phyloP scores from a whole-genome alignment of 345 rosid species.

The Moringa oleifera region DNA sequence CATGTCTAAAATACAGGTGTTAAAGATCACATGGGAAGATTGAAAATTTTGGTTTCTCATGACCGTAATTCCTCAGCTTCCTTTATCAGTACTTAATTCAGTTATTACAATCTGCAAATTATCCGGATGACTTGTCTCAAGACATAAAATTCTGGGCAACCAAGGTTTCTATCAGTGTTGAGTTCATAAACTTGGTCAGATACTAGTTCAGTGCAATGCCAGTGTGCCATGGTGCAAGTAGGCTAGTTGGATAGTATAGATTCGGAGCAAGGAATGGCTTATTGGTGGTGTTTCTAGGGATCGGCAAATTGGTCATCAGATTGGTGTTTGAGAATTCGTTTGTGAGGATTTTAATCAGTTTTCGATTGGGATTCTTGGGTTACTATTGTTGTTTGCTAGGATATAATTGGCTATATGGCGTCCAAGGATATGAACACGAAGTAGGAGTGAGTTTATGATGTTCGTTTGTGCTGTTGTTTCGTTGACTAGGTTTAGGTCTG shows the following conservation, averaged over 20 bases:
- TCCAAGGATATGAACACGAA: slow-evolving; percentile 73
- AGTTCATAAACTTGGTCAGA: slow-evolving; percentile 68
- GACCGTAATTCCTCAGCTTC: slow-evolving; percentile 85
- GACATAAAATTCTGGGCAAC: slow-evolving; percentile 62
- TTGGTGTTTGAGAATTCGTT: slow-evolving; percentile 77
- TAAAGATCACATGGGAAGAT: slow-evolving; percentile 71
- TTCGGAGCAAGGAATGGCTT: slow-evolving; percentile 78
- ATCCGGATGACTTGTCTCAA: slow-evolving; percentile 72
- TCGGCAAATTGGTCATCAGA: slow-evolving; percentile 61
- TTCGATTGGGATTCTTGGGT: slow-evolving; percentile 87
- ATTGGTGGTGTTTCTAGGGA: slow-evolving; percentile 63
- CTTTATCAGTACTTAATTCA: slow-evolving; percentile 65
- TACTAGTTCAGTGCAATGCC: slow-evolving; percentile 98
- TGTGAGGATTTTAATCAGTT: slow-evolving; percentile 66
- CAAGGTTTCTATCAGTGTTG: slow-evolving; percentile 67
- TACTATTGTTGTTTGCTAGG: slow-evolving; percentile 74
- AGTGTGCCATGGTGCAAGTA: slow-evolving; percentile 87
- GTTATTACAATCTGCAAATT: slow-evolving; percentile 82
- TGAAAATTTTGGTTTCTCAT: slow-evolving; percentile 76
- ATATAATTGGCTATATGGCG: slow-evolving; percentile 81
- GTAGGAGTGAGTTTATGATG: slow-evolving; percentile 72
- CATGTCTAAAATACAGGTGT: slow-evolving; percentile 47
- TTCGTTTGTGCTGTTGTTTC: slow-evolving; percentile 84
- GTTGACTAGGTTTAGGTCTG: slow-evolving; percentile 84
- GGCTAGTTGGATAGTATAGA: slow-evolving; percentile 82